phyloP scores from a whole-genome alignment of 2,329 filamentous ascomycete genomes.

The Cercospora sp. region DNA sequence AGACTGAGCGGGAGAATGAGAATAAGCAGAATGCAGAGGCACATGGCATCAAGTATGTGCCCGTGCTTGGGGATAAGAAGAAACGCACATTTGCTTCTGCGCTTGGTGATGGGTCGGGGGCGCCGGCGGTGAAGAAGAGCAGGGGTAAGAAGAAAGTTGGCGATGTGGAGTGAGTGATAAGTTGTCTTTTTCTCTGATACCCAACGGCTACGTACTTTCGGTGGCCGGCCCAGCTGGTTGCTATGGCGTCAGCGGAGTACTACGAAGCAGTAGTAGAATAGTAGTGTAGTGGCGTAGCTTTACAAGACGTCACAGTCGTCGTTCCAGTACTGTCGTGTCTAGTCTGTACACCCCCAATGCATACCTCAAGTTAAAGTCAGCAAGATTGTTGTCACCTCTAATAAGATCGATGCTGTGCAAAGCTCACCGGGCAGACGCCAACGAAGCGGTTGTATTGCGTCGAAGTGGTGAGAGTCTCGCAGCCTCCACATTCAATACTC shows the following conservation, averaged over 20 bases:
- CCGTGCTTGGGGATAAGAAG: conserved; percentile 20
- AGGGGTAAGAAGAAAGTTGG: not conserved
- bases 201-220: not conserved
- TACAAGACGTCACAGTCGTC: conserved; percentile 23
- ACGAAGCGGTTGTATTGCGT: conserved; percentile 11
- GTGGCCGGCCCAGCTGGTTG: too few relatives aligned
- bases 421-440: conserved; percentile 21
- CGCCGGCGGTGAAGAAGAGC: not conserved
- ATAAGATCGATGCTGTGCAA: not conserved
- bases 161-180: not conserved
- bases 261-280: not conserved
- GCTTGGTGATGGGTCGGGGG: not conserved
- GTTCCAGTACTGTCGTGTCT: conserved; percentile 18
- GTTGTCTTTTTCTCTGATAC: not conserved
- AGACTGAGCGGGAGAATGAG: conserved; percentile 20
- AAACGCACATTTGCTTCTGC: conserved; percentile 19
- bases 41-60: conserved; percentile 16
- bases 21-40: conserved; percentile 14
- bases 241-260: not conserved
- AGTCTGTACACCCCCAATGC: conserved; percentile 14
- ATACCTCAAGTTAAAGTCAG: conserved; percentile 10
- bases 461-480: conserved; percentile 17
- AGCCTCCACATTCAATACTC: conserved; percentile 24
- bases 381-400: not conserved
- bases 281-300: not conserved